Conservation (phyloP, 257 asterid genomes). For the Solanum lignicaule region DNA sequence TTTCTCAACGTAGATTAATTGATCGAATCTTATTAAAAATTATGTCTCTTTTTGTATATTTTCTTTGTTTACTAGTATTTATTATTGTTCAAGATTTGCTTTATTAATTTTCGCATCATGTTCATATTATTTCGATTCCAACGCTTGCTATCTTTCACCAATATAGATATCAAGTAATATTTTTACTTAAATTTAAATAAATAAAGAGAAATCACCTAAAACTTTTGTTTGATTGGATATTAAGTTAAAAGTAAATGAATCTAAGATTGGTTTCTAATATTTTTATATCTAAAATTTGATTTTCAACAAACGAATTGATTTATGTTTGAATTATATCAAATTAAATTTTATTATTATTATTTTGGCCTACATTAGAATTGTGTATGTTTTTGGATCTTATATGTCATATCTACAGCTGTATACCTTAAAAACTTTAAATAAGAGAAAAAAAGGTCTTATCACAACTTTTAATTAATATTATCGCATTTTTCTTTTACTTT, state of each 20-base stretch:
- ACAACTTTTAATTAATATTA: too few relatives aligned
- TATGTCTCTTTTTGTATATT: background rate
- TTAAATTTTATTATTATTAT: background rate
- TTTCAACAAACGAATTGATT: background rate
- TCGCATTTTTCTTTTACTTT: background rate
- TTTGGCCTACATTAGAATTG: background rate
- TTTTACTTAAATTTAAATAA: background rate
- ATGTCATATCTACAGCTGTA: background rate
- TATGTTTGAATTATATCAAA: background rate
- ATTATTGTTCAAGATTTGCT: background rate
- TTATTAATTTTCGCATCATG: background rate
- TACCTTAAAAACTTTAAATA: background rate
- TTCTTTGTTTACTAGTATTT: background rate
- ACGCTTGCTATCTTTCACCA: background rate
- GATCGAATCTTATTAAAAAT: background rate
- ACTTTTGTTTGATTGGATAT: background rate
- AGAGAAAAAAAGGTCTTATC: background rate
- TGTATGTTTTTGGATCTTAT: background rate
- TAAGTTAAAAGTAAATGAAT: background rate
- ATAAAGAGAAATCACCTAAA: background rate
- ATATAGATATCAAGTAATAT: background rate
- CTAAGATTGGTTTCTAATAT: too few relatives aligned
- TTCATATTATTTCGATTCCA: background rate
- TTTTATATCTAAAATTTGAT: background rate
- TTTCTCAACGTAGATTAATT: background rate